phyloP scores from a whole-genome alignment of 1,139 yeast species.

The Eremothecium gossypii region DNA sequence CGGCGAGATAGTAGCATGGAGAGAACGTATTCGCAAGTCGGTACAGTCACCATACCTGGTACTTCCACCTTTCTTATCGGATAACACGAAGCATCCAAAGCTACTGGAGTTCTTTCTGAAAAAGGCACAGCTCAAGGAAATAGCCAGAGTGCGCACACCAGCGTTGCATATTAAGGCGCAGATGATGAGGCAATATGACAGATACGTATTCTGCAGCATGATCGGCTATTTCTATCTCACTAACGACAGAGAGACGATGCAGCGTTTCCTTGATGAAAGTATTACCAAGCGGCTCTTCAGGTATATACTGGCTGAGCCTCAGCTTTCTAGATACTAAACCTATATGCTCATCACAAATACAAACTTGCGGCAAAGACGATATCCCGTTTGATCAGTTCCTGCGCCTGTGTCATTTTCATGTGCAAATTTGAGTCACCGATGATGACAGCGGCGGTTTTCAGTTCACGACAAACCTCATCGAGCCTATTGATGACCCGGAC shows the following conservation, averaged over 20 bases:
- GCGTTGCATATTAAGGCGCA: conserved; percentile 10
- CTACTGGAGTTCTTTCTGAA: conserved; percentile 9
- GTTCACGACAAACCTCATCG: conserved; percentile 93
- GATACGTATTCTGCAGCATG: conserved; percentile 12
- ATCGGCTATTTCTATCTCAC: conserved; percentile 19
- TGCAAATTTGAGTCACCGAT: conserved; percentile 88
- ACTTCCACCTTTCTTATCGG: too few relatives aligned
- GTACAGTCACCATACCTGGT: too few relatives aligned
- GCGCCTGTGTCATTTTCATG: conserved; percentile 84
- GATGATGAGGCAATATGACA: conserved; percentile 12
- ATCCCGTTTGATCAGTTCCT: conserved; percentile 90
- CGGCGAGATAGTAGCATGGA: too few relatives aligned
- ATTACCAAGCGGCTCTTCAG: conserved; percentile 13
- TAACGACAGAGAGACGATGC: conserved; percentile 13
- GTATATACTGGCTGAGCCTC: conserved; percentile 4
- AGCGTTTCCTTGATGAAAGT: conserved; percentile 13
- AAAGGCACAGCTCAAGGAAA: conserved; percentile 4
- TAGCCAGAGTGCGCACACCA: conserved; percentile 14
- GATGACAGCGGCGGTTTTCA: conserved; percentile 85
- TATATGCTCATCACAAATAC: conserved; percentile 44
- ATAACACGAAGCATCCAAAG: too few relatives aligned
- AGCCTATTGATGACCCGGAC: conserved; percentile 92
- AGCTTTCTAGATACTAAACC: conserved; percentile 5
- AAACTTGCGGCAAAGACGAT: conserved; percentile 95
- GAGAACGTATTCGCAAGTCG: too few relatives aligned